Base-by-base conservation (phyloP, 495 filamentous ascomycete genomes). In the Sordaria brevicollis region DNA sequence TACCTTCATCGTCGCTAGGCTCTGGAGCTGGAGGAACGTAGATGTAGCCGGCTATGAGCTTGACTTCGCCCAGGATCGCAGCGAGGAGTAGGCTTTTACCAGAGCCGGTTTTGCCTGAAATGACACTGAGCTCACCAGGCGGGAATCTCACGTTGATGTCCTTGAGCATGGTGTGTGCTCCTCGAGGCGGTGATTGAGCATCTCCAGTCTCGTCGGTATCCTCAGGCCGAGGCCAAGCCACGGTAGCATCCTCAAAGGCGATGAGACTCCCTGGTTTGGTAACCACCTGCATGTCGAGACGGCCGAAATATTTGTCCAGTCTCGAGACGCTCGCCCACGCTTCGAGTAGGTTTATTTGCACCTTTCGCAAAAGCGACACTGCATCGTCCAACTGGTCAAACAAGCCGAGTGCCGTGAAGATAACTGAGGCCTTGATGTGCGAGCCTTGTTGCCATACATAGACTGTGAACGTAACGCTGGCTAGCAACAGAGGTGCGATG, bases 401-500 rank as follows among this genome's bases (percentile, higher is more conserved):
- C 1, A 78, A 71, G 3, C 76, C 76, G 37, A 78, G 76, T 1
- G 75, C 67, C 0, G 75, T 75, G 57, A 78, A 78, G 37, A 76
- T 75, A 35, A 76, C 71, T 5, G 76, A 78, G 4, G 76, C 73
- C 19, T 70, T 68, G 34, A 75, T 73, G 25, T 69, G 54, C 1
- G 72, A 70, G 17, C 71, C 71, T 8, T 74, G 70, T 33, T 75
- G 67, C 74, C 74, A 70, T 2, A 88, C 87, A 75, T 92, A 92
- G 3, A 85, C 79, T 0, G 84, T 82, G 9, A 93, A 76, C 0
- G 89, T 83, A 6, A 86, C 82, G 6, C 87, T 88, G 4, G 90
- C 86, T 4, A 93, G 82, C 57, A 91, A 76, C 17, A 92, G 77
- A 2, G 91, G 91, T 5, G 87, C 80, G 67, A 87, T 75, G 67